Evolutionary conservation across 495 filamentous ascomycete species (phyloP), one percentile per base, ranked within the genome.

Genomic region (Penicillium steckii): DNA sequence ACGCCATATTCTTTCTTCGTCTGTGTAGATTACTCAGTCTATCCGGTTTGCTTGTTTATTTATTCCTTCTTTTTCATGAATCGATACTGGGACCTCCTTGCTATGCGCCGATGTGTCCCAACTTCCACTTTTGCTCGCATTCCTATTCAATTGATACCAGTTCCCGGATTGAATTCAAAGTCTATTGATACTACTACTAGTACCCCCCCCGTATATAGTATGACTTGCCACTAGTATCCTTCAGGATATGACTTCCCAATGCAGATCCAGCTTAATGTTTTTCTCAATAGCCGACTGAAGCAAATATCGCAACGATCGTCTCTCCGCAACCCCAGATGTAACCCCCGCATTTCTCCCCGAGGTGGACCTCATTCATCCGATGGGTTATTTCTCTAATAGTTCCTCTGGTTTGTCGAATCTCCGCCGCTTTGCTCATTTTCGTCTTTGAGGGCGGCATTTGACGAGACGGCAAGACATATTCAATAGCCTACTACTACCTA

Each of bases 21-120:
- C 47, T 51, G 44, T 65, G 59, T 70, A 59, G 55, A 62, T 70
- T 66, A 63, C 53, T 60, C 26, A 43, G 33, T 52, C 43, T 45
- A 24, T 44, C 57, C 46, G 24, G 47, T 15, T 42, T 47, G 19
- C 21, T 47, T 48, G 18, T 22, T 50, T 42, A 43, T 47, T 51
- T 50, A 26, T 30, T 48, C 33, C 37, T 44, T 29, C 35, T 26
- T 43, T 18, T 49, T 33, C 19, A 18, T 37, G 41, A 45, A 32
- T 42, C 9, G 27, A 19, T 22, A 41, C 19, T 8, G 19, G 35
- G 30, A 30, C 23, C 27, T 29, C 26, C n/a, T 5, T 15, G 33
- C 15, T n/a, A 12, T 3, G 13, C 22, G 43, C 38, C 23, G 7
- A 44, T 22, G 22, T 40, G n/a, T n/a, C n/a, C n/a, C n/a, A n/a